These are phyloP conservation scores for barrel medic (Medicago truncatula) DNA, from an alignment of 306 rosid genomes.

Conservation along the genomic window MtrunA17r5.0-ANR NC_053043.1:15903501-15904000, in stretches of 20 bases:
- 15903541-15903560: conserved; percentile 24
- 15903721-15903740: conserved; percentile 9
- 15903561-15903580: neutral
- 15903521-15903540: neutral
- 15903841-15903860: conserved; percentile 6
- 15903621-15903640: conserved; percentile 25
- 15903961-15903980: conserved; percentile 39
- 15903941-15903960: conserved; percentile 35
- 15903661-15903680: neutral
- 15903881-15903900: conserved; percentile 5
- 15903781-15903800: conserved; percentile 18
- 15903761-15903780: conserved; percentile 17
- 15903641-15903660: conserved; percentile 5
- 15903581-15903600: conserved; percentile 22
- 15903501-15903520: conserved; percentile 14
- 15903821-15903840: neutral
- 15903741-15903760: conserved; percentile 19
- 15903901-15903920: conserved; percentile 18
- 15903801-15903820: conserved; percentile 5
- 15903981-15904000: conserved; percentile 42
- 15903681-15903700: neutral
- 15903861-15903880: neutral
- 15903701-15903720: neutral
- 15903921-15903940: conserved; percentile 22
- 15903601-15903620: neutral